Percentiles rank a stretch among this genome's conserved stretches.
phyloP scores from a whole-genome alignment of 2,329 filamentous ascomycete genomes.

The Simplicillium sp. region DNA sequence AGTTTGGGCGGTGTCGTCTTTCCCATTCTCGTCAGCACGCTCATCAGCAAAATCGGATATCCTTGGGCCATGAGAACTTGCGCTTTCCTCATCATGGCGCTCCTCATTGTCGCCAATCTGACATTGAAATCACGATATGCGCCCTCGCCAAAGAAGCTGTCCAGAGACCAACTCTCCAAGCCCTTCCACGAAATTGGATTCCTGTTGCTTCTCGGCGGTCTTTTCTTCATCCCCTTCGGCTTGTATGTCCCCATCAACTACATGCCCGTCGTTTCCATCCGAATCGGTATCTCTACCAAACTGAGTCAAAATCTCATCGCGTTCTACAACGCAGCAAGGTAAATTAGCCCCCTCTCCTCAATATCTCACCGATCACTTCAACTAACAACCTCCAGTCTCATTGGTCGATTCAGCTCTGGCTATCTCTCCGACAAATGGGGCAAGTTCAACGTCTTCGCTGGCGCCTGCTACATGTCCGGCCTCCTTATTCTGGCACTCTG shows the following conservation, averaged over 20 bases:
- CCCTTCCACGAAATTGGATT: conserved; percentile 16
- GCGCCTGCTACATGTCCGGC: conserved; percentile 29
- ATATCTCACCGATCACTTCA: background rate
- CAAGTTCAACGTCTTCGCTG: conserved; percentile 23
- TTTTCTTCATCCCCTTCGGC: conserved; percentile 18
- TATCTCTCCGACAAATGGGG: conserved; percentile 15
- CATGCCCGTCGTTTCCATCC: conserved; percentile 11
- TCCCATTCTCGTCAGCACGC: conserved; percentile 20
- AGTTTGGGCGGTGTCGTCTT: conserved; percentile 22
- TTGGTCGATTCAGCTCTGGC: conserved; percentile 13
- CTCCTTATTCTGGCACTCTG: conserved; percentile 22
- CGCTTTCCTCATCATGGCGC: conserved; percentile 19
- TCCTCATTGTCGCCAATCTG: conserved; percentile 10
- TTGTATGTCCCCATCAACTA: conserved; percentile 20
- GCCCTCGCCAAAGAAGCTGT: conserved; percentile 10
- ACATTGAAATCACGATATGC: background rate
- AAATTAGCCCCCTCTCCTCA: background rate
- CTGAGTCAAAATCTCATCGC: conserved; percentile 13
- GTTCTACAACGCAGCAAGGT: conserved; percentile 13
- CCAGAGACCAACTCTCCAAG: conserved; percentile 16
- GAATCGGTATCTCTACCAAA: conserved; percentile 9
- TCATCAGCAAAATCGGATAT: conserved; percentile 18
- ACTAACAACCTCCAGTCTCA: conserved; percentile 7
- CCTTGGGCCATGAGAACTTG: conserved; percentile 20
- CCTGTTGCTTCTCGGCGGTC: conserved; percentile 13